phyloP scores from a whole-genome alignment of 2,329 filamentous ascomycete species.

The Emmonsiellopsis sp. region DNA sequence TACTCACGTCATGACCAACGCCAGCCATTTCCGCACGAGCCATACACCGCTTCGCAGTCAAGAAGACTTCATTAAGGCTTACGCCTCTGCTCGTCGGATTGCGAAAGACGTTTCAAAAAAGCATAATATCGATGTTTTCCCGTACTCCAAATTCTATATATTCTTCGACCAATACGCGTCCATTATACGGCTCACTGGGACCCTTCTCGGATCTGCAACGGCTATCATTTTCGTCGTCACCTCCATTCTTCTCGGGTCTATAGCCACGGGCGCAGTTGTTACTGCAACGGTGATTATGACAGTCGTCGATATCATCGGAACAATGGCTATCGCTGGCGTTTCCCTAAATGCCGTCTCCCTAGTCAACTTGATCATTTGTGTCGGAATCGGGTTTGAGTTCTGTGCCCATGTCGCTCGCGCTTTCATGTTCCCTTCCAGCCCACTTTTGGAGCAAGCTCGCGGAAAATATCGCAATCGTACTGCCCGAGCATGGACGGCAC shows the following conservation, averaged over 20 bases:
- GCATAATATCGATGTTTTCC: constrained; percentile 78
- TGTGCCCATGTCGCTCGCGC: constrained; percentile 94
- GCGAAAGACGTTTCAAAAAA: constrained; percentile 61
- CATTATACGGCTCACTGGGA: constrained; percentile 71
- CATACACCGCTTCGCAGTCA: constrained; percentile 84
- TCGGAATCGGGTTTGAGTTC: constrained; percentile 94
- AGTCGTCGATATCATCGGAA: constrained; percentile 84
- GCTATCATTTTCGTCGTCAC: constrained; percentile 78
- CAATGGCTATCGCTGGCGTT: constrained; percentile 82
- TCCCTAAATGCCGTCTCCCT: constrained; percentile 91
- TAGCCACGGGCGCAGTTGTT: constrained; percentile 72
- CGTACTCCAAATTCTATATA: constrained; percentile 96
- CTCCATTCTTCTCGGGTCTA: constrained; percentile 70
- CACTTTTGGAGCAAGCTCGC: constrained; percentile 71
- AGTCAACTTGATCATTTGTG: constrained; percentile 93
- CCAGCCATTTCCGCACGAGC: constrained; percentile 84
- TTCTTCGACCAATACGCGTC: constrained; percentile 96
- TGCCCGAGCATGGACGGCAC: constrained; percentile 80
- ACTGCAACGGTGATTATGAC: constrained; percentile 87
- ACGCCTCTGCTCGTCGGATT: constrained; percentile 81
- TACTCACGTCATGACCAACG: constrained; percentile 57
- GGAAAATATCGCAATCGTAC: constrained; percentile 72
- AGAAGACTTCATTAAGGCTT: constrained; percentile 84
- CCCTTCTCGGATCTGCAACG: constrained; percentile 72
- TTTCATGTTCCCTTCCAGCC: constrained; percentile 83